These are phyloP conservation scores for Pleurotus citrinopileatus DNA, from an alignment of 768 basidiomycete species.

Conservation along the genomic window DNA sequence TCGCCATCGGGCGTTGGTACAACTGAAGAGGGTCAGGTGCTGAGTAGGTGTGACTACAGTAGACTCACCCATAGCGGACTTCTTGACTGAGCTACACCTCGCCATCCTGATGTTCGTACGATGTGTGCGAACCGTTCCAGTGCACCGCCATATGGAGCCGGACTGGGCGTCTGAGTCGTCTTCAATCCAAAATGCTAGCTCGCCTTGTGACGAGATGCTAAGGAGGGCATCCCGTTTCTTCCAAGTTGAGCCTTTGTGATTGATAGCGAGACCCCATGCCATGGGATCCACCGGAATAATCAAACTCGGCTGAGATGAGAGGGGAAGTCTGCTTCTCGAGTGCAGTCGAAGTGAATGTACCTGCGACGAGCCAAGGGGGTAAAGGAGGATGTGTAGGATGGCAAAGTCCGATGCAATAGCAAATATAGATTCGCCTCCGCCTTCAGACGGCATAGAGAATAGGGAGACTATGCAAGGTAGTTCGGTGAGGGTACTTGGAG, in stretches of 20 bases:
- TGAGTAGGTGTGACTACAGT: not conserved
- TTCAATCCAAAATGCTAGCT: constrained; percentile 85
- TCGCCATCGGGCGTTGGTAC: constrained; percentile 57
- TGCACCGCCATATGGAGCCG: constrained; percentile 66
- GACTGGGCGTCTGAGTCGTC: constrained; percentile 30
- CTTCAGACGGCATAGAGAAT: constrained; percentile 62
- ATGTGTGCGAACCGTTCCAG: constrained; percentile 73
- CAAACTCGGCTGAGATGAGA: constrained; percentile 42
- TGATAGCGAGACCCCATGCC: constrained; percentile 58
- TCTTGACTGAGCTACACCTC: constrained; percentile 87
- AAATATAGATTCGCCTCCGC: constrained; percentile 53
- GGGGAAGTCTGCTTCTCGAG: constrained; percentile 51
- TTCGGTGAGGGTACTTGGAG: constrained; percentile 32
- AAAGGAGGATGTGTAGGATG: constrained; percentile 54
- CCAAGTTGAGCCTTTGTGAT: constrained; percentile 32
- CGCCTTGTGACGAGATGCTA: constrained; percentile 73
- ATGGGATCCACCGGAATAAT: constrained; percentile 86
- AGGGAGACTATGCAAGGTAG: constrained; percentile 56
- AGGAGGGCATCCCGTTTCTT: constrained; percentile 70
- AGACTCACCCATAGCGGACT: constrained; percentile 77
- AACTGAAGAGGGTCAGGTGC: constrained; percentile 39
- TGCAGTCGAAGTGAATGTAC: constrained; percentile 35
- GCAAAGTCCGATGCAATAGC: constrained; percentile 62
- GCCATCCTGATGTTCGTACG: constrained; percentile 64
- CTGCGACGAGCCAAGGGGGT: constrained; percentile 23